Evolutionary conservation across 225 moss, liverwort and hornwort species (phyloP), one percentile per base, ranked within the genome.

Genomic region (Pseudoscleropodium purum): DNA sequence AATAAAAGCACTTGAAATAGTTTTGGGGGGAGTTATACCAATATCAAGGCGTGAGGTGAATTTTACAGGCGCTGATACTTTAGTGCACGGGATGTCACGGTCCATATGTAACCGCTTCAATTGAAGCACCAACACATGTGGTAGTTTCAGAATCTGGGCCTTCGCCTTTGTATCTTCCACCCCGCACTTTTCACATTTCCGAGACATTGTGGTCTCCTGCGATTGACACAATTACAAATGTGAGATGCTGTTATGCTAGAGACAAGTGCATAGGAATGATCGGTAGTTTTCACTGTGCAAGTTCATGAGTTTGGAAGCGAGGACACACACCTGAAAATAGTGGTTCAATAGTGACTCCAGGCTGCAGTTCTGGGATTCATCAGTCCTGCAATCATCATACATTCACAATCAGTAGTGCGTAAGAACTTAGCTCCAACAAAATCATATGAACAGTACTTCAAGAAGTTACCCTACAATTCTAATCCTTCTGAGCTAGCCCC

Each of bases 21-120:
- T 13, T 1, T 7, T 60, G 33, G 23, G 15, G 10, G 60, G 34
- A 27, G 15, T 27, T 29, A 73, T 94, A 94, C 94, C 94, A 52
- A 94, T 90, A 85, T 94, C 92, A 79, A 94, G 94, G 62, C 87
- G 89, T 79, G 94, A 89, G 36, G 90, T 45, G 68, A 92, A 94
- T 72, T 91, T 92, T 10, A 94, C 94, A 80, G 94, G 92, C 24
- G 92, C 87, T 84, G 91, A 89, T 52, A 92, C 86, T 91, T 94
- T 94, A 7, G 94, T 94, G 85, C 94, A 94, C 29, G 92, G 94
- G 34, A 94, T 64, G 60, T 94, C 94, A 73, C 90, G 92, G 79
- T 94, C 92, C 94, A 94, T 94, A 61, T 92, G 94, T 64, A 94
- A 86, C 45, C 94, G 91, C 87, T 94, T 94, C 83, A 94, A 81